Evolutionary conservation across 2,329 filamentous ascomycete genomes (phyloP).

Genomic region (Trichoderma breve): DNA sequence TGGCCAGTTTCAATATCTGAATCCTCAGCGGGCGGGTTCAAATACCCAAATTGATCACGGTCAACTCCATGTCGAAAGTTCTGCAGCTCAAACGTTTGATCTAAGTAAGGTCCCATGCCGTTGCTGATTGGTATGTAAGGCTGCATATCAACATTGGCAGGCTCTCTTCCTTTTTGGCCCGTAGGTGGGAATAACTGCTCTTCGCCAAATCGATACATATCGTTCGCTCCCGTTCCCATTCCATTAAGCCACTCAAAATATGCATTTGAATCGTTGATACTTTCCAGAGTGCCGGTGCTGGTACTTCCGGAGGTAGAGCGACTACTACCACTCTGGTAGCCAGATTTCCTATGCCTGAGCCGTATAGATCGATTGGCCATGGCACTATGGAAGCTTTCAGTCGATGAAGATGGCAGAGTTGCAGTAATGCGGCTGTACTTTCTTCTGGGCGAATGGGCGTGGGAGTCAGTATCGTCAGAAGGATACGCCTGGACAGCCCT

Average conservation of each 20-base stretch:
- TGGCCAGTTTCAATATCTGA: conserved; percentile 32
- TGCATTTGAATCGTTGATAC: conserved; percentile 26
- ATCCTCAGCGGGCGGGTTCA: conserved; percentile 45
- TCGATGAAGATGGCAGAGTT: background rate
- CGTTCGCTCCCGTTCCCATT: conserved; percentile 22
- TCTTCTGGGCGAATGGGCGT: conserved; percentile 61
- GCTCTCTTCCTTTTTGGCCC: conserved; percentile 27
- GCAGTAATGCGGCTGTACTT: conserved; percentile 21
- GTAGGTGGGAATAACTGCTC: conserved; percentile 17
- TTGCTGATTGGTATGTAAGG: conserved; percentile 35
- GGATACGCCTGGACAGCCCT: conserved; percentile 42
- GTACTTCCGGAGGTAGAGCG: conserved; percentile 12
- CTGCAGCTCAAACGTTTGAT: conserved; percentile 19
- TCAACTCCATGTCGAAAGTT: conserved; percentile 36
- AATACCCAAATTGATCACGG: conserved; percentile 20
- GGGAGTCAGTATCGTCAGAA: conserved; percentile 52
- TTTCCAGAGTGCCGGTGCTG: conserved; percentile 21
- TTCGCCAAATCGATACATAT: background rate
- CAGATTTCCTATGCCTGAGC: background rate
- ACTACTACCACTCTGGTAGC: background rate
- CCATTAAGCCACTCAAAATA: conserved; percentile 32
- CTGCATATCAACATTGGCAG: conserved; percentile 43
- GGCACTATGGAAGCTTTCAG: background rate
- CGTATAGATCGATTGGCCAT: background rate
- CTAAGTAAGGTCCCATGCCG: conserved; percentile 18